phyloP scores from a whole-genome alignment of 2,329 filamentous ascomycete species.

The Bipolaris zeicola region DNA sequence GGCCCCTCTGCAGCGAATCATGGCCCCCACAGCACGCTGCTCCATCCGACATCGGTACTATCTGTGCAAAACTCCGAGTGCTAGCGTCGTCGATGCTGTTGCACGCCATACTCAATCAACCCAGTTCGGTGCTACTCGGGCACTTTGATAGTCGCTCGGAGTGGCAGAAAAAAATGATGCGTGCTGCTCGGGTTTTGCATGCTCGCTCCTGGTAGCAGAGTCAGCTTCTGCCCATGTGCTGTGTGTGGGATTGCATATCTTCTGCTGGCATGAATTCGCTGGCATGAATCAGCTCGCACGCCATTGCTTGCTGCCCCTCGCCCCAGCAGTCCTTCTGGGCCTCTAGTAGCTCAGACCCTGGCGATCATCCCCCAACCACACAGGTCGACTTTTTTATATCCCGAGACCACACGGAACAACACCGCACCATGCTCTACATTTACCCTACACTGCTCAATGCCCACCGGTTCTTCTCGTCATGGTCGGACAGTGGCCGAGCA shows the following conservation, averaged over 20 bases:
- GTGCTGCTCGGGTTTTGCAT: not conserved
- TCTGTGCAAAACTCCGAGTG: not conserved
- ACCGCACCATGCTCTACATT: not conserved
- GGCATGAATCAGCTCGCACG: conserved; percentile 6
- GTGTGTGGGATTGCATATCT: too few species aligned
- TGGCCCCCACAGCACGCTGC: not conserved
- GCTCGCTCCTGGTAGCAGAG: not conserved
- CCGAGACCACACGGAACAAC: conserved; percentile 2
- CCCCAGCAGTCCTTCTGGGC: conserved; percentile 2
- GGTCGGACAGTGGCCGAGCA: conserved; percentile 9
- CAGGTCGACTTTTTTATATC: not conserved
- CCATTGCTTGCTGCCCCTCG: conserved; percentile 4
- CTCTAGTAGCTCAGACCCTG: conserved; percentile 12
- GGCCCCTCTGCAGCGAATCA: not conserved
- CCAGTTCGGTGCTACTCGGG: not conserved
- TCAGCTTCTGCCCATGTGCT: not conserved
- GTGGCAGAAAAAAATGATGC: not conserved
- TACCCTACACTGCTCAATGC: not conserved
- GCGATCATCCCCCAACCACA: conserved; percentile 7
- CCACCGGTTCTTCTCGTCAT: not conserved
- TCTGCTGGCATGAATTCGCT: too few species aligned
- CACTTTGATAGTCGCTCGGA: not conserved
- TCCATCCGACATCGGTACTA: conserved; percentile 1
- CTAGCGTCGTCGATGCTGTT: not conserved
- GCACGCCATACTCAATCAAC: not conserved